Conservation (phyloP, 129 eudicot genomes). For the Lactuca saligna region DNA sequence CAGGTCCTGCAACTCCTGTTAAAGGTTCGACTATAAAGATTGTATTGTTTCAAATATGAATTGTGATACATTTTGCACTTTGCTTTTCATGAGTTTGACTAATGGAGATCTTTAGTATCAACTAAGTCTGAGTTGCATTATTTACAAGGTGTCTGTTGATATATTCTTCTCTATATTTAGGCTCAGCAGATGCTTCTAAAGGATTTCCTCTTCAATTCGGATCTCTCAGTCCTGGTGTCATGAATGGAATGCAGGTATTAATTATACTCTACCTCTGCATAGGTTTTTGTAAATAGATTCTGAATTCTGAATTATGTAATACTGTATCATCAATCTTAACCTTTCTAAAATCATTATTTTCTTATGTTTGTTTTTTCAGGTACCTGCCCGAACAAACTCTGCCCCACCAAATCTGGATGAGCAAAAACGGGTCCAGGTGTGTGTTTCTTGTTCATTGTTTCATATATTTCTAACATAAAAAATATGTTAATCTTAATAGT, state of each 20-base stretch:
- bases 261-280: not conserved
- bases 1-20: constrained; percentile 60
- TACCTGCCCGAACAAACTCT: constrained; percentile 87
- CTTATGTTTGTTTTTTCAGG: constrained; percentile 41
- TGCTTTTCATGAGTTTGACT: not conserved
- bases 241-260: constrained; percentile 80
- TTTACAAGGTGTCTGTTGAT: constrained; percentile 5
- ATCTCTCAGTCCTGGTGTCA: constrained; percentile 68
- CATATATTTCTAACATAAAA: not conserved
- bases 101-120: not conserved
- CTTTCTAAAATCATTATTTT: constrained; percentile 3
- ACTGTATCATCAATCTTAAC: not conserved
- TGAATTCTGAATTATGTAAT: not conserved
- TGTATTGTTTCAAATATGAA: not conserved
- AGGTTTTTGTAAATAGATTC: constrained; percentile 14
- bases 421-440: constrained; percentile 87
- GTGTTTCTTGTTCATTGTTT: constrained; percentile 18
- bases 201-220: constrained; percentile 84
- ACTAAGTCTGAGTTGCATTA: not conserved
- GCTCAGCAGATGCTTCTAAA: constrained; percentile 59
- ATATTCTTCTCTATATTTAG: constrained; percentile 22
- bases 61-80: not conserved
- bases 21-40: constrained; percentile 45
- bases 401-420: constrained; percentile 92
- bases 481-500: not conserved